Percentiles rank a stretch among this genome's conserved stretches.
phyloP scores from a whole-genome alignment of 305 asterid species.

The Fraxinus nigra region DNA sequence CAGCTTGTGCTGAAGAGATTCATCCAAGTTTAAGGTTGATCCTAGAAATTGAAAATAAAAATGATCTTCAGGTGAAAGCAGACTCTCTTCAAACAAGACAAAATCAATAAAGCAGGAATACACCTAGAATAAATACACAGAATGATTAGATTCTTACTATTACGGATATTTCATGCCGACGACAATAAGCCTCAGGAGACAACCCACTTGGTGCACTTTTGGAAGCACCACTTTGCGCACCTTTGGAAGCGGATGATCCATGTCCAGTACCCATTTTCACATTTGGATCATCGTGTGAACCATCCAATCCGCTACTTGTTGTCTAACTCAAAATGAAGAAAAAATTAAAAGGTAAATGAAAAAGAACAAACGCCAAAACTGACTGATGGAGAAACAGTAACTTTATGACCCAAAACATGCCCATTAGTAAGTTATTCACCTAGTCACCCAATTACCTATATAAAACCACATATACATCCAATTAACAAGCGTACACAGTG shows the following conservation, averaged over 20 bases:
- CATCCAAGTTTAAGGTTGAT: neutral
- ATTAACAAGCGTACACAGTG: neutral
- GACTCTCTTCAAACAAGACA: constrained; percentile 2
- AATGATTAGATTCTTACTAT: constrained; percentile 50
- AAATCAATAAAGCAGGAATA: neutral
- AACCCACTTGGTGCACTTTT: constrained; percentile 47
- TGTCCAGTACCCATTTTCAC: constrained; percentile 33
- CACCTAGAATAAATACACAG: neutral
- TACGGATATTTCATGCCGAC: constrained; percentile 81
- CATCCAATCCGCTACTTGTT: constrained; percentile 43
- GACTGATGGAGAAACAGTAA: neutral
- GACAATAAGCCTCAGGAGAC: constrained; percentile 73
- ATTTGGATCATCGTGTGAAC: constrained; percentile 37
- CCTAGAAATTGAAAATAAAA: neutral
- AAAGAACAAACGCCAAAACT: neutral
- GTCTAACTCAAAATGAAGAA: constrained; percentile 30
- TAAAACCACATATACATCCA: neutral
- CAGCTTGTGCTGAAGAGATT: neutral
- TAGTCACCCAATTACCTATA: neutral
- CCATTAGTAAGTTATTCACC: neutral
- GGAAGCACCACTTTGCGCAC: constrained; percentile 26
- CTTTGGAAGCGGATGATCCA: constrained; percentile 42
- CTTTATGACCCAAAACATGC: neutral
- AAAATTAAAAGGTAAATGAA: neutral
- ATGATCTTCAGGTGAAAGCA: neutral